Evolutionary conservation across 106 monocot genomes (phyloP).

Genomic region (Platanthera zijinensis): DNA sequence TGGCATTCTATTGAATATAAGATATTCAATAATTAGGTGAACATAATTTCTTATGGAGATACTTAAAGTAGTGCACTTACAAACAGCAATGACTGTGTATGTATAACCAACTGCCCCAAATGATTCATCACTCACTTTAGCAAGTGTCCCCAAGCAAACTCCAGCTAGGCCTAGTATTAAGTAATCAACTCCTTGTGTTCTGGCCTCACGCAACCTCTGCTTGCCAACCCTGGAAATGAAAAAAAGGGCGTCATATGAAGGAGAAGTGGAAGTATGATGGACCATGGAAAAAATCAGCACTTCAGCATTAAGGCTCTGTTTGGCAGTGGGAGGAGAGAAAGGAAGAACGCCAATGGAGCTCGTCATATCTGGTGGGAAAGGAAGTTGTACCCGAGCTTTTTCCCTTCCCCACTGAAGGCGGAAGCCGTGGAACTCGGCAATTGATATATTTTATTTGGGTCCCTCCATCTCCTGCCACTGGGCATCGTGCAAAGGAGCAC

Average conservation of each 20-base stretch:
- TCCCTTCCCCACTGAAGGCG: too few relatives aligned
- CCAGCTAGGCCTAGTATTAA: conserved; percentile 72
- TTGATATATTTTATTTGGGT: too few relatives aligned
- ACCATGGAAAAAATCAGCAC: neutral
- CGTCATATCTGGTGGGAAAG: too few relatives aligned
- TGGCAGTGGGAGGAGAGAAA: too few relatives aligned
- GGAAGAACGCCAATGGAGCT: too few relatives aligned
- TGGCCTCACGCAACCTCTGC: conserved; percentile 72
- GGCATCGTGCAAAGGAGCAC: too few relatives aligned
- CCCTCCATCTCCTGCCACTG: too few relatives aligned
- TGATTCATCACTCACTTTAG: conserved; percentile 71
- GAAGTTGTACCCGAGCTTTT: too few relatives aligned
- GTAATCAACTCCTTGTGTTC: conserved; percentile 70
- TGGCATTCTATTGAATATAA: neutral
- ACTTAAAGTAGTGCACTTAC: conserved; percentile 35
- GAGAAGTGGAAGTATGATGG: neutral
- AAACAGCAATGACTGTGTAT: conserved; percentile 84
- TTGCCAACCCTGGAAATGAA: conserved; percentile 44
- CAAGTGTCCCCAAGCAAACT: conserved; percentile 66
- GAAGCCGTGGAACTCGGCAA: too few relatives aligned
- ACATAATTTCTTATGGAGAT: neutral
- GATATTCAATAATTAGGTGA: neutral
- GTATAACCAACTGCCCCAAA: conserved; percentile 67
- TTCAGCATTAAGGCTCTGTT: neutral
- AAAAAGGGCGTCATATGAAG: neutral